Base-by-base conservation (phyloP, 345 rosid genomes). In the Populus alba region DNA sequence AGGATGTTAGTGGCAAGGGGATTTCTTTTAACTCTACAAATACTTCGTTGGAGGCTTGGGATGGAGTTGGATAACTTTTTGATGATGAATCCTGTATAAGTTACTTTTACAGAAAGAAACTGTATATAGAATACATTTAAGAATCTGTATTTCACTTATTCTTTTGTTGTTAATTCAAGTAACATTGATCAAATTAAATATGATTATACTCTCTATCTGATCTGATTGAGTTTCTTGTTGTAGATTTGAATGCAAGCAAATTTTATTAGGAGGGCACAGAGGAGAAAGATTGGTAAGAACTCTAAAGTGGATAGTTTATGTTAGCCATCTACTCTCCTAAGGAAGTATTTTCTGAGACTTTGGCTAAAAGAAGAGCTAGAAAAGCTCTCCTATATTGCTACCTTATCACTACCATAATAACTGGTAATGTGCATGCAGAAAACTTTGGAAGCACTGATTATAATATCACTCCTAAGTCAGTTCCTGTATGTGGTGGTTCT, bases 281-380 rank as follows among this genome's bases (percentile, higher is more conserved):
- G 85, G 87, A 49, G 85, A 85, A 74, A 86, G 82, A 61, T 29
- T 83, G 90, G 87, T 79, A 77, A 75, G 78, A 57, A 55, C 39
- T 43, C 70, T 8, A 7, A 39, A 39, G 8, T 39, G 43, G 43
- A 6, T 39, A 39, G 43, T 39, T 39, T 39, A 7, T 39, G 1
- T 39, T 7, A 39, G 43, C 43, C 43, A 39, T 39, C 10, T 8
- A 7, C 43, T 7, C 1, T 39, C 43, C 43, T 0, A 7, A 39
- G 43, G 43, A 0, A 39, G 0, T 6, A 39, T 6, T 6, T 39
- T 39, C 43, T 39, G 43, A 39, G 43, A 0, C 8, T 39, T 39
- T 39, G 43, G 43, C 8, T 8, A 39, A 39, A 1, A 7, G 43
- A 3, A 37, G 25, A 8, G n/a, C 65, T 23, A 25, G 35, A 9